Percentiles rank a stretch among this genome's conserved stretches.
These are phyloP conservation scores for Sporothrix euskadiensis DNA, from an alignment of 2,329 filamentous ascomycete species.

Conservation along the genomic window DNA sequence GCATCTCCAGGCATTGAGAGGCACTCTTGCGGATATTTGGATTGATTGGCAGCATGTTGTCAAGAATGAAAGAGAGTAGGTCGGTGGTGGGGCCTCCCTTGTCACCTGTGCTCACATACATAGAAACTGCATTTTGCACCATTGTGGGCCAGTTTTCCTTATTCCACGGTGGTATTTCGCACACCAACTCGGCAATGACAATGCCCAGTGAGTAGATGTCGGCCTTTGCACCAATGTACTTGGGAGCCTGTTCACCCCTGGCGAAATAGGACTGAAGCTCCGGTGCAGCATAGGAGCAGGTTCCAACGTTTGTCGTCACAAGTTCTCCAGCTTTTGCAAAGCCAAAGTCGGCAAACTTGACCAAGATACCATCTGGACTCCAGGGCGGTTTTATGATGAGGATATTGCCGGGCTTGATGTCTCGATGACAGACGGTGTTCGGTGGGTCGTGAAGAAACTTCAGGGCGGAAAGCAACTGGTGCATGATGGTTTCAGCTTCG, in stretches of 20 bases:
- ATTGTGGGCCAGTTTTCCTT: background rate
- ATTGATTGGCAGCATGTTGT: no score
- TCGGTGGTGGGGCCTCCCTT: no score
- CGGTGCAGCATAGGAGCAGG: background rate
- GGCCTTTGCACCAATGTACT: background rate
- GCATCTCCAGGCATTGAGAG: no score
- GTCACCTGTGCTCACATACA: no score
- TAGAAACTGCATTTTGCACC: no score
- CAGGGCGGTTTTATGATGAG: background rate
- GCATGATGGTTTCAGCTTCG: background rate
- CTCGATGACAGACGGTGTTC: background rate
- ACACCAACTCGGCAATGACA: background rate
- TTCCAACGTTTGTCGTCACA: background rate
- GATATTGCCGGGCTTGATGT: background rate
- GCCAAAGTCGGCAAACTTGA: conserved; percentile 1
- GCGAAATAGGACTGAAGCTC: background rate
- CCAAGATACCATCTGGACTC: background rate
- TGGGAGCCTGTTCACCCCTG: background rate
- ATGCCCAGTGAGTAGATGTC: background rate
- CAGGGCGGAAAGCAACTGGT: background rate
- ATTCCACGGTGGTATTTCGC: background rate
- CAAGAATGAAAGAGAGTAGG: no score
- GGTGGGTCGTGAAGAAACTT: background rate
- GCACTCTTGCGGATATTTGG: no score
- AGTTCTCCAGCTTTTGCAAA: background rate